Conservation (phyloP, 2,329 filamentous ascomycete species). For the Phoma herbarum region DNA sequence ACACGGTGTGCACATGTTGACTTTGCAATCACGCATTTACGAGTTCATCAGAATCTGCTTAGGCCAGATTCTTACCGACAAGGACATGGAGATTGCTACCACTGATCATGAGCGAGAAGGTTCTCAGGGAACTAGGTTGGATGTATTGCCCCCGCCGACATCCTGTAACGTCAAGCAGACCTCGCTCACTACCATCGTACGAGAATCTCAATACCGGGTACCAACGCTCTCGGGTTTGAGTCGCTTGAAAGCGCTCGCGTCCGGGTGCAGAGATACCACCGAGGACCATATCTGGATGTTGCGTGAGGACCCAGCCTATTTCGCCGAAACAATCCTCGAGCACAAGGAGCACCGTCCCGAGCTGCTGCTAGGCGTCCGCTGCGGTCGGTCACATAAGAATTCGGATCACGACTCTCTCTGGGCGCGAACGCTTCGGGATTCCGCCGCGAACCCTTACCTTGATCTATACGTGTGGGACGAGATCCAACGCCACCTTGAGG, state of each 20-base stretch:
- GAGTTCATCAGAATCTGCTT: neutral
- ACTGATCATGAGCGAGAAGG: too few species aligned
- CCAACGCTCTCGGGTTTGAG: constrained; percentile 59
- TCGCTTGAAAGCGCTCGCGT: constrained; percentile 54
- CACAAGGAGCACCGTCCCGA: constrained; percentile 57
- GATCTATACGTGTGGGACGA: neutral
- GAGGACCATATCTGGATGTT: constrained; percentile 52
- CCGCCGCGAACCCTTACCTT: neutral
- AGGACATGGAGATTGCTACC: too few species aligned
- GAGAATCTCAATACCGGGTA: constrained; percentile 62
- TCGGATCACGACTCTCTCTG: neutral
- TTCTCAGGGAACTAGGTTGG: neutral
- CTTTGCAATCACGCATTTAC: neutral
- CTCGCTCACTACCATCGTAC: constrained; percentile 22
- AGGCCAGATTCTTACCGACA: neutral
- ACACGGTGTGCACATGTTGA: neutral
- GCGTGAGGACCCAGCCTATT: constrained; percentile 63
- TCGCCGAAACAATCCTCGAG: constrained; percentile 42
- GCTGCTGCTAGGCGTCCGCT: constrained; percentile 1
- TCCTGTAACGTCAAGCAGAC: too few species aligned
- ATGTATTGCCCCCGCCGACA: too few species aligned
- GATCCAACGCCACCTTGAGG: neutral
- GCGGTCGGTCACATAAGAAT: neutral
- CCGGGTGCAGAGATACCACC: constrained; percentile 1
- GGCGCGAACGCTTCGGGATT: neutral